A percentile compares a stretch with the other conserved stretches of the same genome.
phyloP scores from a whole-genome alignment of 176 grass and related monocot genomes.

The Rhynchospora breviuscula region DNA sequence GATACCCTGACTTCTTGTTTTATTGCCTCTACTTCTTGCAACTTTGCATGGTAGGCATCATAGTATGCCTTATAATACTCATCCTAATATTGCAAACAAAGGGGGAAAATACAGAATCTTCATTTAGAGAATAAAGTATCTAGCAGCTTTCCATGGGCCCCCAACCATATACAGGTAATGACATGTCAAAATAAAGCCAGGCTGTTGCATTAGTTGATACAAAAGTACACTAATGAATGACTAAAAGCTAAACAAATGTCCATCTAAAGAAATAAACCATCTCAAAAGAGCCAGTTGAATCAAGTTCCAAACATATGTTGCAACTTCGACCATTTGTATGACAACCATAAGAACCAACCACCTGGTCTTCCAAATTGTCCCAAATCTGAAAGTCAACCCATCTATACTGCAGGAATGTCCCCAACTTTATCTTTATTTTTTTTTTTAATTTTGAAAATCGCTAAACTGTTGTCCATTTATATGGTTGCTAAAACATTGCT shows the following conservation, averaged over 20 bases:
- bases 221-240: background rate
- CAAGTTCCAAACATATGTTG: background rate
- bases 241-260: background rate
- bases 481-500: too few relatives aligned
- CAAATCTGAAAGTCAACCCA: too few relatives aligned
- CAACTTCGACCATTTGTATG: background rate
- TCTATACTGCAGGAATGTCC: too few relatives aligned
- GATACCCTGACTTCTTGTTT: conserved; percentile 37
- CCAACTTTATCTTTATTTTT: background rate
- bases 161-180: background rate
- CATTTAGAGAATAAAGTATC: background rate
- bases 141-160: background rate
- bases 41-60: conserved; percentile 53
- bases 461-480: too few relatives aligned
- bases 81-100: conserved; percentile 42
- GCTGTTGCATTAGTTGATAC: background rate
- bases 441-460: background rate
- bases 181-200: background rate
- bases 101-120: background rate
- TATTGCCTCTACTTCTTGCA: conserved; percentile 47
- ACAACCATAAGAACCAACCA: too few relatives aligned
- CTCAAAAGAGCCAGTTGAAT: background rate
- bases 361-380: too few relatives aligned
- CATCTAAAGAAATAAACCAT: background rate
- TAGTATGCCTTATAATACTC: conserved; percentile 91